Percentiles rank a stretch among this genome's conserved stretches.
phyloP scores from a whole-genome alignment of 352 stramenopile species.

The Globisporangium ultimum region DNA sequence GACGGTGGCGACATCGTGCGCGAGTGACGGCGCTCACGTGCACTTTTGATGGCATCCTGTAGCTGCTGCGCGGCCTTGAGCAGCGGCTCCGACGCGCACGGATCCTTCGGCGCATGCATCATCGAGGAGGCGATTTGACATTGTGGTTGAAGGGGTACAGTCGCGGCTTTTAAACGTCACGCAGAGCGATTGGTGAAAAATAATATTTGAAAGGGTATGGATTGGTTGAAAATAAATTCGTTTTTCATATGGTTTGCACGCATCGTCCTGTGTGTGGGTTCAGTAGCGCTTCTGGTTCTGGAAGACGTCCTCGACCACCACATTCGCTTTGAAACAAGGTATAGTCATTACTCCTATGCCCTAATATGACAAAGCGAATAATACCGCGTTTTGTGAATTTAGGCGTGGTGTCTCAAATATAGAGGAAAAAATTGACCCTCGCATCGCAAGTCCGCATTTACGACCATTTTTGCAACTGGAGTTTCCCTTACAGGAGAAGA shows the following conservation, averaged over 20 bases:
- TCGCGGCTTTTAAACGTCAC: no score
- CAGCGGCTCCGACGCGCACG: constrained; percentile 23
- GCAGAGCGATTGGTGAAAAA: no score
- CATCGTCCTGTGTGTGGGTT: no score
- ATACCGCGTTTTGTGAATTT: not conserved
- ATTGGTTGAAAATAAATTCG: no score
- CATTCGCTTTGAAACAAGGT: not conserved
- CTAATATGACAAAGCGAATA: not conserved
- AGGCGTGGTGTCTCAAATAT: no score
- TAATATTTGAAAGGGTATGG: no score
- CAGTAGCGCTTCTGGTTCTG: no score
- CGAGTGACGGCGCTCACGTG: constrained; percentile 17
- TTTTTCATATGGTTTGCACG: no score
- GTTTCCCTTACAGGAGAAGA: not conserved
- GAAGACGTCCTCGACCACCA: not conserved
- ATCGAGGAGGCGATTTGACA: no score
- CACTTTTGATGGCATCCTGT: constrained; percentile 44
- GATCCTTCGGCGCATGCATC: constrained; percentile 6
- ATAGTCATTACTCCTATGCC: not conserved
- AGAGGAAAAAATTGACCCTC: not conserved
- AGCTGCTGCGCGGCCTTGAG: constrained; percentile 52
- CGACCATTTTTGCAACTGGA: no score
- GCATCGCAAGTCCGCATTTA: not conserved
- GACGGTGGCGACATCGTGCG: not conserved
- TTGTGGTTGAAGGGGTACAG: no score